A percentile compares a stretch with the other conserved stretches of the same genome.
phyloP scores from a whole-genome alignment of 371 early-diverging fungal genomes.

The Mucor mucedo region DNA sequence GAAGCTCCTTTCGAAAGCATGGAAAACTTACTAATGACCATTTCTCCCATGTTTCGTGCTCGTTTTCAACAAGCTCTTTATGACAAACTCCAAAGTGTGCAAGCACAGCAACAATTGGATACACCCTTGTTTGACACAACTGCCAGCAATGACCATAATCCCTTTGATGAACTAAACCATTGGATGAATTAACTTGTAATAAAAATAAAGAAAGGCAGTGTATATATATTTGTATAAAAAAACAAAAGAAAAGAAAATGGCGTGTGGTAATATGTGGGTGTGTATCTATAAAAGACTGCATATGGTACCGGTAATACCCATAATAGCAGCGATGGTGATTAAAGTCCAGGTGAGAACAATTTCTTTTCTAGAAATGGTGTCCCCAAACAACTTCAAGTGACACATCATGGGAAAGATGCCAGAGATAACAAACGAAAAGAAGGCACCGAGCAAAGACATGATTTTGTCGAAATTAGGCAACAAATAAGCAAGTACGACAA shows the following conservation, averaged over 20 bases:
- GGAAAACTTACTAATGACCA: conserved; percentile 45
- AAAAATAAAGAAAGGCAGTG: neutral
- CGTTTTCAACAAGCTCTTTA: conserved; percentile 40
- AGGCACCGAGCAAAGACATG: conserved; percentile 67
- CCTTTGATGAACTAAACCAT: conserved; percentile 27
- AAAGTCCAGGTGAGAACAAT: conserved; percentile 27
- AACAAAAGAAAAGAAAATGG: neutral
- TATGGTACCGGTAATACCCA: conserved; percentile 42
- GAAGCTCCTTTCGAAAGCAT: conserved; percentile 43
- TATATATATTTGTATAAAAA: neutral
- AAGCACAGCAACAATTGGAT: conserved; percentile 22
- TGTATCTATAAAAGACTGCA: conserved; percentile 22
- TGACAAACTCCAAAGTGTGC: conserved; percentile 35
- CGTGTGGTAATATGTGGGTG: neutral
- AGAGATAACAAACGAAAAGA: conserved; percentile 63
- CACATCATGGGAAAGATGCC: conserved; percentile 65
- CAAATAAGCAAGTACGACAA: conserved; percentile 54
- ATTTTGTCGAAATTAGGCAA: conserved; percentile 66
- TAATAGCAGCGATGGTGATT: conserved; percentile 25
- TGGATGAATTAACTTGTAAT: conserved; percentile 26
- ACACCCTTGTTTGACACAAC: neutral
- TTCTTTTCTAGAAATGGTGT: conserved; percentile 21
- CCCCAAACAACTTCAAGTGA: conserved; percentile 46
- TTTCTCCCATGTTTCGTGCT: conserved; percentile 47
- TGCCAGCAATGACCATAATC: neutral